Conservation (phyloP, 371 early-diverging fungal species). For the Mycotypha africana region DNA sequence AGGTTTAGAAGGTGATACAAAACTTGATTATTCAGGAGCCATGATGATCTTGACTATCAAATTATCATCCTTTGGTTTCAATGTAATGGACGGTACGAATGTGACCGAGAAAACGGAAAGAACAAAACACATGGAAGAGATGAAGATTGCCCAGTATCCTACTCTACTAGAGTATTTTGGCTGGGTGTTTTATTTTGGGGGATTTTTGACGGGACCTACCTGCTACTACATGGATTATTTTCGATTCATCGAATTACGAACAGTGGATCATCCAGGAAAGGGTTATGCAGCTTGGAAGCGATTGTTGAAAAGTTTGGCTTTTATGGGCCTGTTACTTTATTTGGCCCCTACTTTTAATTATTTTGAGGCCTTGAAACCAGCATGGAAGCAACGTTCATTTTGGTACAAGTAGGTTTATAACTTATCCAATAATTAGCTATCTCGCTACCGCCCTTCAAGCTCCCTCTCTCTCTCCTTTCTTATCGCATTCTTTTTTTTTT, state of each 20-base stretch:
- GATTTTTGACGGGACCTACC: constrained; percentile 83
- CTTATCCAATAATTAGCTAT: no score
- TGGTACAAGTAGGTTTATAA: constrained; percentile 19
- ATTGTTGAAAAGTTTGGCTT: constrained; percentile 31
- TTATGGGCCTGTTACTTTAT: constrained; percentile 22
- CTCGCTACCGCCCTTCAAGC: no score
- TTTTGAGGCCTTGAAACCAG: constrained; percentile 30
- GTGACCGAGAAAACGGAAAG: constrained; percentile 9
- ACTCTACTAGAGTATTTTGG: constrained; percentile 76
- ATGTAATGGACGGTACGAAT: constrained; percentile 36
- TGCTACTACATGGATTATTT: constrained; percentile 76
- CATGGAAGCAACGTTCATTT: constrained; percentile 11
- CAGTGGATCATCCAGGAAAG: no score
- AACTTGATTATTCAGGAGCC: constrained; percentile 81
- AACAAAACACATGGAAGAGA: constrained; percentile 63
- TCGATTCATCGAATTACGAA: constrained; percentile 42
- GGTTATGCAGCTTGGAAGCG: no score
- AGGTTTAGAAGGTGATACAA: constrained; percentile 41
- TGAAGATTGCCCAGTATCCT: constrained; percentile 61
- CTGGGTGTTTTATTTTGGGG: constrained; percentile 85
- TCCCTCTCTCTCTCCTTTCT: no score
- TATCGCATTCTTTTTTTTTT: background rate
- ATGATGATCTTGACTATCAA: constrained; percentile 92
- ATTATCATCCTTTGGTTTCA: constrained; percentile 82
- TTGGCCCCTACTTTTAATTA: constrained; percentile 35